These are phyloP conservation scores for Alternaria ventricosa DNA, from an alignment of 2,329 filamentous ascomycete genomes.

Conservation along the genomic window DNA sequence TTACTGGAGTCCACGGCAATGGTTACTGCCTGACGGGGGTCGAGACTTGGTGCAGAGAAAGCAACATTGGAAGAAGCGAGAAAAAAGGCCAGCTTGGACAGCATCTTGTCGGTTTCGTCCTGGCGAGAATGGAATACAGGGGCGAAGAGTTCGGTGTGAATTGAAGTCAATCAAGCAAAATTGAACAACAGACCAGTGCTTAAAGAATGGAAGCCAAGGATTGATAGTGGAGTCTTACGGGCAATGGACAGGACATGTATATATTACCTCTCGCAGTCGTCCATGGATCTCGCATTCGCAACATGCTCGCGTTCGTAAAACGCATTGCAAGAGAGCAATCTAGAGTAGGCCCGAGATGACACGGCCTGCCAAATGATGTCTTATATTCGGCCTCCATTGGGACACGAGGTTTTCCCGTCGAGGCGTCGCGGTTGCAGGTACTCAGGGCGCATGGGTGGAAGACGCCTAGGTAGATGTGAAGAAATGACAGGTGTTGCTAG, in stretches of 20 bases:
- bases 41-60: not conserved
- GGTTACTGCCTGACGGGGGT: not conserved
- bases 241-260: not conserved
- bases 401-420: not conserved
- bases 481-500: not conserved
- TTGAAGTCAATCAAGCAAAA: not conserved
- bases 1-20: not conserved
- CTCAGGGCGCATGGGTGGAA: not conserved
- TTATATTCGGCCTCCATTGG: not conserved
- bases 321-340: not conserved
- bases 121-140: not conserved
- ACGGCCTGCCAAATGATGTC: not conserved
- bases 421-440: not conserved
- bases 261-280: not conserved
- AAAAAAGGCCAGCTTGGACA: not conserved
- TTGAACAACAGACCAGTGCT: not conserved
- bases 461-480: not conserved
- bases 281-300: not conserved
- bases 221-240: not conserved
- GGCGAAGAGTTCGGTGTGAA: not conserved
- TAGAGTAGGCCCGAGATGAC: not conserved
- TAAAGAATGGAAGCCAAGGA: not conserved
- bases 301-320: not conserved
- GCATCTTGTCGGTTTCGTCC: not conserved
- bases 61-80: not conserved